phyloP scores from a whole-genome alignment of 2,329 filamentous ascomycete genomes.

The Didymella keratinophila region DNA sequence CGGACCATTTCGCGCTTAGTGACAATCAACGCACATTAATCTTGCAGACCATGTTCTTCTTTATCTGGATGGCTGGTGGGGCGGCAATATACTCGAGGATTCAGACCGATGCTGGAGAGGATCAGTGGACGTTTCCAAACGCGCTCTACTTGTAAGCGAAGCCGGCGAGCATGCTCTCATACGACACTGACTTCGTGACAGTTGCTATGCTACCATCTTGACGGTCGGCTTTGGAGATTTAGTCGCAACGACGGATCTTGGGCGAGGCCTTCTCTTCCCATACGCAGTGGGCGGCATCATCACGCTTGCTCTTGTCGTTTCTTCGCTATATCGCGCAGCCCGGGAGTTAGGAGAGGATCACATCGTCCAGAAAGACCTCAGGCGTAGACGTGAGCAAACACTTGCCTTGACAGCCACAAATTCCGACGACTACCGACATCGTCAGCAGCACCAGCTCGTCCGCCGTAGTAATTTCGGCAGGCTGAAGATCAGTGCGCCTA shows the following conservation, averaged over 20 bases:
- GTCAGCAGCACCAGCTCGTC: constrained; percentile 37
- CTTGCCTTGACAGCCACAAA: constrained; percentile 63
- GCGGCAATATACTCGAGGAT: constrained; percentile 76
- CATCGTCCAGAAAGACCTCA: constrained; percentile 66
- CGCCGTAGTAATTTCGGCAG: constrained; percentile 27
- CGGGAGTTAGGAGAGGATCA: constrained; percentile 68
- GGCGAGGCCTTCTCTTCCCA: constrained; percentile 78
- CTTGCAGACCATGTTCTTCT: constrained; percentile 86
- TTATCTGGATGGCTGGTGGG: constrained; percentile 81
- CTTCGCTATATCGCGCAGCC: constrained; percentile 75
- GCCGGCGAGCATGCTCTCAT: fast-evolving
- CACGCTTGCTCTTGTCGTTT: constrained; percentile 83
- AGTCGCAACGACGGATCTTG: constrained; percentile 63
- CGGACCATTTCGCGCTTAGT: constrained; percentile 78
- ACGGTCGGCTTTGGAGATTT: constrained; percentile 61
- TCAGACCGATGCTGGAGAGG: constrained; percentile 57
- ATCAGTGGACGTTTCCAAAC: constrained; percentile 76
- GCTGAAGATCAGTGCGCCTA: constrained; percentile 40
- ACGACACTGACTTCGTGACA: not conserved
- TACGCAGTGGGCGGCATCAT: constrained; percentile 85
- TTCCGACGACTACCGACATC: constrained; percentile 58
- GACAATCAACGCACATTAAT: constrained; percentile 86
- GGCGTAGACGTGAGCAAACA: constrained; percentile 62
- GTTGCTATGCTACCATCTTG: constrained; percentile 52
- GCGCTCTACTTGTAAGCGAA: constrained; percentile 46